These are phyloP conservation scores for Zalaria obscura DNA, from an alignment of 2,329 filamentous ascomycete genomes.

Conservation along the genomic window DNA sequence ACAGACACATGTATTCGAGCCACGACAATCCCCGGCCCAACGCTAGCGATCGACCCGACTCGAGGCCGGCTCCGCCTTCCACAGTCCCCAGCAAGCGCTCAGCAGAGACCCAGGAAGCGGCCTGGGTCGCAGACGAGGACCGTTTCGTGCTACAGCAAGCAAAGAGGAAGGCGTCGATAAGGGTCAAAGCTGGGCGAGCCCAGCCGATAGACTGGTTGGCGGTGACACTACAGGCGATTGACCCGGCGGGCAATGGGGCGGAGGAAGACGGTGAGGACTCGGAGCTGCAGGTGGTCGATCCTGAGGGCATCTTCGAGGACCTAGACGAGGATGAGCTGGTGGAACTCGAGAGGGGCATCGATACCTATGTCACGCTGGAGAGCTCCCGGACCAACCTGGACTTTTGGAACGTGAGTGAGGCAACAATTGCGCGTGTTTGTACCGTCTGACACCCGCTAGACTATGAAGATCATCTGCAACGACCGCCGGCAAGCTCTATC, in stretches of 20 bases:
- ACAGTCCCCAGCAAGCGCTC: slow-evolving; percentile 25
- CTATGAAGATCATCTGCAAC: slow-evolving; percentile 69
- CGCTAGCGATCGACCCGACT: not conserved
- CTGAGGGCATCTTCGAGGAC: slow-evolving; percentile 65
- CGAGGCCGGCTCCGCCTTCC: slow-evolving; percentile 13
- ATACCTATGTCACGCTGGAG: slow-evolving; percentile 67
- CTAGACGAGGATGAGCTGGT: slow-evolving; percentile 52
- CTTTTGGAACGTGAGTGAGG: slow-evolving; percentile 59
- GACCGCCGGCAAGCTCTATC: slow-evolving; percentile 53
- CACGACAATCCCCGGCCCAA: not conserved
- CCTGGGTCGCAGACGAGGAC: slow-evolving; percentile 88
- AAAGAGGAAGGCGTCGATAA: slow-evolving; percentile 94
- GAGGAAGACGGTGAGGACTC: slow-evolving; percentile 78
- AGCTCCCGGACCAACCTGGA: slow-evolving; percentile 62
- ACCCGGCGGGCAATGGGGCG: slow-evolving; percentile 61
- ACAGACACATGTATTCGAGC: not conserved
- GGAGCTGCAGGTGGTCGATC: slow-evolving; percentile 62
- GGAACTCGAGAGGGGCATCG: slow-evolving; percentile 73
- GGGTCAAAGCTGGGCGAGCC: slow-evolving; percentile 79
- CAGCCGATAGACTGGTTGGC: slow-evolving; percentile 89
- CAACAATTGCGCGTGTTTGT: not conserved
- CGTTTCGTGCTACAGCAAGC: slow-evolving; percentile 90
- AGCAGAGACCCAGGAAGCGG: slow-evolving; percentile 33
- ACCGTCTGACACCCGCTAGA: slow-evolving; percentile 30
- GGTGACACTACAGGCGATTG: slow-evolving; percentile 78